Evolutionary conservation across 2,329 filamentous ascomycete species (phyloP), one percentile per base, ranked within the genome.

Genomic region (Cryphonectria carpinicola): DNA sequence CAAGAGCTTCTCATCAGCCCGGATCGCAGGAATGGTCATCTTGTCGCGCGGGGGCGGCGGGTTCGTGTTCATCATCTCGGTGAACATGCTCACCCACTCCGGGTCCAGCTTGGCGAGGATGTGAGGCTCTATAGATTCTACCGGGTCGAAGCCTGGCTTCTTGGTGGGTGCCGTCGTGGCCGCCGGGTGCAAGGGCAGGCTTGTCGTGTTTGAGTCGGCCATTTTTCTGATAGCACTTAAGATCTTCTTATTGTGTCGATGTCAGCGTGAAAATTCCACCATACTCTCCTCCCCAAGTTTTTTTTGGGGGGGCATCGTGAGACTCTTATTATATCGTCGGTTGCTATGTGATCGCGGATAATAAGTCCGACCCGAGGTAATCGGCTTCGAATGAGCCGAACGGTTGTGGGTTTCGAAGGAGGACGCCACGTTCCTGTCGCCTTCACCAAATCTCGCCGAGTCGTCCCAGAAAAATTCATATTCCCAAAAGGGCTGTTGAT

Each of bases 91-190:
- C 10, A 81, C 72, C n/a, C 80, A 76, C 5, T 76, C 75, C 1
- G 79, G 78, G 60, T 81, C 77, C 28, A 81, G 77, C 70, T 77
- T 75, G 25, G 77, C 74, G n/a, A 72, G 61, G 46, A 71, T 66
- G 39, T 72, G 71, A 14, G 76, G 77, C 66, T 75, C 73, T 63
- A 79, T 77, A 19, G 75, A 43, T 58, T 81, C 71, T 52, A 25
- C 66, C 11, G 71, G 72, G n/a, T 70, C 66, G 62, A 66, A 70
- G 58, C 32, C 58, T 14, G 19, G 58, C 32, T 61, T 61, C 35
- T 61, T 39, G 14, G 58, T 74, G 74, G 25, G 79, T 78, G 62
- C 79, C 76, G 43, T 65, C 63, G 25, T 73, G 63, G 66, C 83
- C 81, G 28, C 43, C 77, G 75, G 11, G 80, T 35, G 35, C 58